Evolutionary conservation across 2,329 filamentous ascomycete species (phyloP), one percentile per base, ranked within the genome.

Genomic region (Trichophyton verrucosum): DNA sequence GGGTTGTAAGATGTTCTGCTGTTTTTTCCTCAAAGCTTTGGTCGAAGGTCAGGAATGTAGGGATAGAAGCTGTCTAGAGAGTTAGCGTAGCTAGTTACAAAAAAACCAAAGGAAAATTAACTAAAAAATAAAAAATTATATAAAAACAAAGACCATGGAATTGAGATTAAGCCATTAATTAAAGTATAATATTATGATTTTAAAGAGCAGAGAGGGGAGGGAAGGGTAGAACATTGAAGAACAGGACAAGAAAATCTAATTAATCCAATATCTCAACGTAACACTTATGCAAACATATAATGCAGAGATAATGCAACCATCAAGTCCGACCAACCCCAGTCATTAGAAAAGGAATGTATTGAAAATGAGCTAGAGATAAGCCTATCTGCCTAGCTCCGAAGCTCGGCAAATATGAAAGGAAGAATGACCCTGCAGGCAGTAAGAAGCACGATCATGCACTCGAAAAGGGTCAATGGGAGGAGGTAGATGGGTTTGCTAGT

Each of bases 361-460:
- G 38, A 24, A 38, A n/a, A 55, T 20, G 51, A 8, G 51, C 5
- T 17, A 30, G 11, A 36, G 27, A 17, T 55, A n/a, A 13, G 27
- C 15, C n/a, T 36, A 11, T 15, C 20, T 49, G 22, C 24, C n/a
- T 20, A 55, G 51, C 24, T 55, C 22, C 20, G n/a, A 60, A 86
- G 67, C 76, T 95, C 89, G 38, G 81, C 81, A 71, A 85, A 84
- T 70, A 95, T 84, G 67, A 91, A 89, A 2, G 91, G 91, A 66
- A 94, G 78, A 69, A 96, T 91, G 13, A 95, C 89, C 57, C 86
- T 77, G 67, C 86, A 88, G 0, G 91, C 91, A 66, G 86, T 94
- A 80, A 82, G 91, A 61, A 95, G 84, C 58, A 95, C 85, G 64
- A 85, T 73, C 3, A 88, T 68, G 33, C 83, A 84, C 69, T 87